Evolutionary conservation across 305 asterid genomes (phyloP), one percentile per base, ranked within the genome.

Genomic region (Euphrasia arctica): DNA sequence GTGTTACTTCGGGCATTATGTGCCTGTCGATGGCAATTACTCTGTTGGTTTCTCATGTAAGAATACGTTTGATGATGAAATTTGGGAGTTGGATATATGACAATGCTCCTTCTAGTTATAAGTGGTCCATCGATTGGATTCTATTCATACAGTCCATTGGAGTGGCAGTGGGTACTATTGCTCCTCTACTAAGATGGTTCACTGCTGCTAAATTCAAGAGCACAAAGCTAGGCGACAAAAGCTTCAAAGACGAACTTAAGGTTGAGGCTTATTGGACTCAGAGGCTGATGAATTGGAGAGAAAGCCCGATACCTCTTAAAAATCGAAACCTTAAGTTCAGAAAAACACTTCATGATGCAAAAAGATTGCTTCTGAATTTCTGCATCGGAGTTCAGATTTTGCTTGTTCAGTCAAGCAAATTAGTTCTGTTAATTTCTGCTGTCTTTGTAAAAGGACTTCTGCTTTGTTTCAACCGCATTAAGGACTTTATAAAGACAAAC

Each of bases 201-300:
- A 5, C 5, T 5, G 60, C 60, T 6, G 60, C 41, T 28, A 34
- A 9, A 25, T 28, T 25, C 39, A 55, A 55, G 60, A 52, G 58
- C 58, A 13, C 58, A 14, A 55, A 27, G 36, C 28, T 55, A 28
- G 60, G 6, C 39, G 5, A 28, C 1, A 55, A 9, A 10, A 28
- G 34, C 39, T 55, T 55, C 60, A 55, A 9, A 55, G 60, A 55
- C 41, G 60, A 55, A 28, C 12, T 55, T 28, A 55, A 55, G 60
- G 60, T 22, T 12, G 36, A 55, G 36, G 41, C 39, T 12, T 55
- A 55, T 55, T 55, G 60, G 60, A 55, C 60, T 55, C 36, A 55
- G 3, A 55, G 15, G 36, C 34, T 55, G 60, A 28, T 1, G 8
- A 14, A 55, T 4, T 55, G 41, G 39, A 27, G 60, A 55, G 36